A percentile compares a stretch with the other conserved stretches of the same genome.
Conservation (phyloP, 1,139 yeast species). For the Debaryomyces nepalensis region DNA sequence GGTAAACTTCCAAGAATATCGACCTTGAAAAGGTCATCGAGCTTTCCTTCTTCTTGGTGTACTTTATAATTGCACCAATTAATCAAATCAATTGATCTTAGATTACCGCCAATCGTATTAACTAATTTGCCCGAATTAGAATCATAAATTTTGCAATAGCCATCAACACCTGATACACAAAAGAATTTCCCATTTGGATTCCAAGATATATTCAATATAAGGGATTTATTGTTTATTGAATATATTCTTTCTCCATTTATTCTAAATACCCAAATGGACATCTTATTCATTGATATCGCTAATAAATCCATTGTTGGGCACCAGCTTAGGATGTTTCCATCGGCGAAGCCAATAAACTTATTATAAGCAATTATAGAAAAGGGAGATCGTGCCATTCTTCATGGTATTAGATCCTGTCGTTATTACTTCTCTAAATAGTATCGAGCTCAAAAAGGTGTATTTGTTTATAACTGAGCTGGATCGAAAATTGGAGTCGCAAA, state of each 20-base stretch:
- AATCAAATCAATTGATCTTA: conserved; percentile 28
- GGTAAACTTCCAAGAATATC: conserved; percentile 37
- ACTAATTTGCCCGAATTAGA: conserved; percentile 52
- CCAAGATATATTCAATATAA: conserved; percentile 40
- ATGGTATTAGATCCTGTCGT: conserved; percentile 1
- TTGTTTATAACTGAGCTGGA: conserved; percentile 3
- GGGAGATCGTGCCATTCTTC: conserved; percentile 6
- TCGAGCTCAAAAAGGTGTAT: conserved; percentile 12
- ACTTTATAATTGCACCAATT: conserved; percentile 25
- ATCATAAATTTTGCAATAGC: conserved; percentile 50
- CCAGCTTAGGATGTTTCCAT: conserved; percentile 51
- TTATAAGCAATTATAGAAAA: conserved; percentile 11
- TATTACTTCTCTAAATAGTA: neutral
- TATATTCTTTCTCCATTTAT: conserved; percentile 61
- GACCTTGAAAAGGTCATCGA: conserved; percentile 27
- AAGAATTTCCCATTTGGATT: conserved; percentile 44
- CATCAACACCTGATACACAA: conserved; percentile 51
- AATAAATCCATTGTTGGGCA: conserved; percentile 62
- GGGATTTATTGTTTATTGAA: conserved; percentile 45
- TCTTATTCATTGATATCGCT: conserved; percentile 52
- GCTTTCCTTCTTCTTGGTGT: conserved; percentile 11
- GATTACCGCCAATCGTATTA: conserved; percentile 25
- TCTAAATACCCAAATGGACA: conserved; percentile 57
- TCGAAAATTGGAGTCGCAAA: conserved; percentile 1
- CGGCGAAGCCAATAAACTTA: conserved; percentile 44